Evolutionary conservation across 1,284 basidiomycete species (phyloP).

Genomic region (Blastosporella zonata): DNA sequence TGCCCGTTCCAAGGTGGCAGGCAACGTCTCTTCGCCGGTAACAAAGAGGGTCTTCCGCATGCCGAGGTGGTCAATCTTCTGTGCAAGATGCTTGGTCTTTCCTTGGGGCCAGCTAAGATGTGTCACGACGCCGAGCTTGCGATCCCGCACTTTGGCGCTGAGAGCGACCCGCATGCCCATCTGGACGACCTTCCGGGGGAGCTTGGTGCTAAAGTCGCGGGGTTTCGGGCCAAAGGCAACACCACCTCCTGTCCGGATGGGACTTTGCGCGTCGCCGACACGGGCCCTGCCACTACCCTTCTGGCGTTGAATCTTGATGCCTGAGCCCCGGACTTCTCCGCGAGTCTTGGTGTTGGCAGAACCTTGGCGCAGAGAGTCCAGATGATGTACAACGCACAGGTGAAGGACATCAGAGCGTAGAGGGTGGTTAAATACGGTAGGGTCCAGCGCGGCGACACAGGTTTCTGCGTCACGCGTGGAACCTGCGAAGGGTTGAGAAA

Average conservation of each 20-base stretch:
- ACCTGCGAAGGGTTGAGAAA: slow-evolving; percentile 56
- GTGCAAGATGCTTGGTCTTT: slow-evolving; percentile 62
- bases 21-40: slow-evolving; percentile 58
- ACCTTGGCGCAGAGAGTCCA: slow-evolving; percentile 85
- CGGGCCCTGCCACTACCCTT: slow-evolving; percentile 92
- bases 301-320: slow-evolving; percentile 85
- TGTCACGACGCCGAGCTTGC: slow-evolving; percentile 72
- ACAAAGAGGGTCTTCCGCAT: slow-evolving; percentile 72
- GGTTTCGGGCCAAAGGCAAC: slow-evolving; percentile 89
- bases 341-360: slow-evolving; percentile 92
- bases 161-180: slow-evolving; percentile 92
- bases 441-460: slow-evolving; percentile 71
- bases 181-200: slow-evolving; percentile 87
- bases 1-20: slow-evolving; percentile 52
- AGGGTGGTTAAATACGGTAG: slow-evolving; percentile 83
- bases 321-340: slow-evolving; percentile 86
- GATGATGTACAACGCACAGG: slow-evolving; percentile 87
- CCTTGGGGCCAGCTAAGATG: slow-evolving; percentile 67
- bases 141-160: slow-evolving; percentile 77
- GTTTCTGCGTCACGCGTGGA: slow-evolving; percentile 36
- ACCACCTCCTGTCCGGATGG: slow-evolving; percentile 91
- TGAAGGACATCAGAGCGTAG: slow-evolving; percentile 93
- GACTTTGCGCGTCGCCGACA: slow-evolving; percentile 85
- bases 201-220: slow-evolving; percentile 86
- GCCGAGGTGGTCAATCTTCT: slow-evolving; percentile 57